A percentile compares a stretch with the other conserved stretches of the same genome.
phyloP scores from a whole-genome alignment of 1,139 yeast species.

The Suhomyces maxii region DNA sequence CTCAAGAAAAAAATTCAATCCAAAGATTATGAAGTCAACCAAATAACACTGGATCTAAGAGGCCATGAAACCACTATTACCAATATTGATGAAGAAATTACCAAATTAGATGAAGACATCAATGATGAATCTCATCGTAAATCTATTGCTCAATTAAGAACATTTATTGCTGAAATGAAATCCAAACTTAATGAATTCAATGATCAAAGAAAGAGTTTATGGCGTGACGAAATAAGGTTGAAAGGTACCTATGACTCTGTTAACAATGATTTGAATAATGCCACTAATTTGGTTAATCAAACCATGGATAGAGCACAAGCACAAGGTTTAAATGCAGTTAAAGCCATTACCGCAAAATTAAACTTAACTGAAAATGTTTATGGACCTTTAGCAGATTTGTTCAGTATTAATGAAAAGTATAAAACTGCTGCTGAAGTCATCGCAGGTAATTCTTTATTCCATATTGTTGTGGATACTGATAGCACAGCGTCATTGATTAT shows the following conservation, averaged over 20 bases:
- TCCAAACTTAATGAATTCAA: constrained; percentile 43
- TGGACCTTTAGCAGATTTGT: constrained; percentile 85
- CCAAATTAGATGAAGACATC: constrained; percentile 34
- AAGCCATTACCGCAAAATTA: constrained; percentile 54
- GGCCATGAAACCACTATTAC: constrained; percentile 19
- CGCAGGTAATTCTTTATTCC: constrained; percentile 84
- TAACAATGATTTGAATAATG: constrained; percentile 53
- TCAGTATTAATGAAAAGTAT: constrained; percentile 78
- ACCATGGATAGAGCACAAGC: constrained; percentile 75
- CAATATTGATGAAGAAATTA: constrained; percentile 41
- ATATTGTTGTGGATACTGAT: constrained; percentile 87
- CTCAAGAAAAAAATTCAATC: constrained; percentile 20
- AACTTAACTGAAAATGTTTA: constrained; percentile 60
- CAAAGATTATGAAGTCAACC: constrained; percentile 26
- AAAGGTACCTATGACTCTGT: constrained; percentile 58
- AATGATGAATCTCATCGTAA: constrained; percentile 18
- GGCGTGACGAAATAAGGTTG: constrained; percentile 77
- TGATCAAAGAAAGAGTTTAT: constrained; percentile 68
- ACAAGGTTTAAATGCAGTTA: constrained; percentile 68
- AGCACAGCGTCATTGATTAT: constrained; percentile 77
- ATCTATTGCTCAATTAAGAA: constrained; percentile 29
- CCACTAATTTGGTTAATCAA: constrained; percentile 61
- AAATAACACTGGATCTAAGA: constrained; percentile 21
- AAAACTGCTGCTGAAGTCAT: constrained; percentile 84
- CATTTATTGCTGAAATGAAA: constrained; percentile 40